Conservation (phyloP, 495 filamentous ascomycete genomes). For the Aspergillus funiculosus region DNA sequence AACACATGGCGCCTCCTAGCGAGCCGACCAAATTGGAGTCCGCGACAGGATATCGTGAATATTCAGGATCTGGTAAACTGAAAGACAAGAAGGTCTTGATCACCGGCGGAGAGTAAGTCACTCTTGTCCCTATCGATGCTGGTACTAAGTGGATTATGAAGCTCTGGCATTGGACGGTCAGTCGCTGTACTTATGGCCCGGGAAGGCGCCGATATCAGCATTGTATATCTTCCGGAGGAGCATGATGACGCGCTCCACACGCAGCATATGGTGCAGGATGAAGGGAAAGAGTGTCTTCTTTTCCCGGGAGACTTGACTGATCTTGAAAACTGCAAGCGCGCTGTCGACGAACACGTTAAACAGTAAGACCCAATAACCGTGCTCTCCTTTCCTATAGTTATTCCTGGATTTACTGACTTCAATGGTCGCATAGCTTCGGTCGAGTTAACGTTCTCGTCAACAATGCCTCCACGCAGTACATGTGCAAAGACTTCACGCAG, state of each 20-base stretch:
- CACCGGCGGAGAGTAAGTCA: conserved; percentile 49
- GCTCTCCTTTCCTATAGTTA: background rate
- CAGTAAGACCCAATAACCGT: conserved; percentile 18
- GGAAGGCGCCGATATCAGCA: conserved; percentile 51
- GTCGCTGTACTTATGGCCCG: conserved; percentile 52
- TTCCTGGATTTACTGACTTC: background rate
- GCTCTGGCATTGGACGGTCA: conserved; percentile 49
- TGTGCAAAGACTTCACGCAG: conserved; percentile 46
- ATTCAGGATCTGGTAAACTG: conserved; percentile 44
- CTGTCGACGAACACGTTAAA: conserved; percentile 48
- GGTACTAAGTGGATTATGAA: conserved; percentile 9
- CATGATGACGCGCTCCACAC: conserved; percentile 50
- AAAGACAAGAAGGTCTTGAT: conserved; percentile 48
- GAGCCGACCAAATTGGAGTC: conserved; percentile 4
- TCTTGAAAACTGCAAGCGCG: conserved; percentile 38
- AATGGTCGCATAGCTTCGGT: conserved; percentile 29
- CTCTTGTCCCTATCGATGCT: background rate
- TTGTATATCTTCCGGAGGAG: conserved; percentile 51
- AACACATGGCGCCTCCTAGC: conserved; percentile 2
- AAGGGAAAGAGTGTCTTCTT: conserved; percentile 41
- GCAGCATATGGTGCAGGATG: conserved; percentile 46
- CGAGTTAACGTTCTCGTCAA: conserved; percentile 55
- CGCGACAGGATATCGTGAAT: conserved; percentile 22
- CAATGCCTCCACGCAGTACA: conserved; percentile 54
- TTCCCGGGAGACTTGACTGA: conserved; percentile 46